A percentile compares a stretch with the other conserved stretches of the same genome.
Conservation (phyloP, 768 basidiomycete species). For the Cystoderma amianthinum region DNA sequence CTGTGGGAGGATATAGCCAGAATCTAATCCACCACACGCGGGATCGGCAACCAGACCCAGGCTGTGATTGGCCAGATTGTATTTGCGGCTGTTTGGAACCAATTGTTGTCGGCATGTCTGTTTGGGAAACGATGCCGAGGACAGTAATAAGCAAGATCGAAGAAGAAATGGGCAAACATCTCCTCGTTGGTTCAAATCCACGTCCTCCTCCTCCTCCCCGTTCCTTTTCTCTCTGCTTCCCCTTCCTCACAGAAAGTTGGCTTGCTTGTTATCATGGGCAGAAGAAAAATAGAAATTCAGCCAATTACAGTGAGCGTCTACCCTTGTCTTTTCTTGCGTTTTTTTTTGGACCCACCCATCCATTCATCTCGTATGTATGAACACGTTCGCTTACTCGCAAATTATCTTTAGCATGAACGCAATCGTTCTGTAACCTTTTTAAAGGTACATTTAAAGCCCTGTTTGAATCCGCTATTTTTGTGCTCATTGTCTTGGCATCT, state of each 20-base stretch:
- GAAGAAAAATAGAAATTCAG: conserved; percentile 77
- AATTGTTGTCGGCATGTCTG: neutral
- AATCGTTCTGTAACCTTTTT: conserved; percentile 89
- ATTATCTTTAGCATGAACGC: conserved; percentile 74
- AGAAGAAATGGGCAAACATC: neutral
- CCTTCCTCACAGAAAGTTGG: conserved; percentile 13
- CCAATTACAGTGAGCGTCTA: conserved; percentile 59
- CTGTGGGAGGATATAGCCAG: conserved; percentile 12
- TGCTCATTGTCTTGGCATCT: conserved; percentile 35
- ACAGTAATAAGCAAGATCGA: neutral
- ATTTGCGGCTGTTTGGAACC: neutral
- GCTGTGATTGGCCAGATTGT: neutral
- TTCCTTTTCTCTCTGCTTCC: conserved; percentile 13
- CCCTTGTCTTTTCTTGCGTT: conserved; percentile 9
- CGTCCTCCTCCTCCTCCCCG: conserved; percentile 8
- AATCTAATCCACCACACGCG: conserved; percentile 11
- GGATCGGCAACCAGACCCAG: conserved; percentile 8
- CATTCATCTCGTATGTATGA: no score
- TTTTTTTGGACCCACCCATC: conserved; percentile 16
- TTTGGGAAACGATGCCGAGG: neutral
- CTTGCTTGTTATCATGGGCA: conserved; percentile 40
- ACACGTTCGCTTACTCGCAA: conserved; percentile 36
- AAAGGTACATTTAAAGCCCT: conserved; percentile 49
- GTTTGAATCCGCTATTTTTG: conserved; percentile 52
- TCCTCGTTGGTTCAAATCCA: neutral